phyloP scores from a whole-genome alignment of 2,329 filamentous ascomycete species.

The Chaetomiaceae sp. region DNA sequence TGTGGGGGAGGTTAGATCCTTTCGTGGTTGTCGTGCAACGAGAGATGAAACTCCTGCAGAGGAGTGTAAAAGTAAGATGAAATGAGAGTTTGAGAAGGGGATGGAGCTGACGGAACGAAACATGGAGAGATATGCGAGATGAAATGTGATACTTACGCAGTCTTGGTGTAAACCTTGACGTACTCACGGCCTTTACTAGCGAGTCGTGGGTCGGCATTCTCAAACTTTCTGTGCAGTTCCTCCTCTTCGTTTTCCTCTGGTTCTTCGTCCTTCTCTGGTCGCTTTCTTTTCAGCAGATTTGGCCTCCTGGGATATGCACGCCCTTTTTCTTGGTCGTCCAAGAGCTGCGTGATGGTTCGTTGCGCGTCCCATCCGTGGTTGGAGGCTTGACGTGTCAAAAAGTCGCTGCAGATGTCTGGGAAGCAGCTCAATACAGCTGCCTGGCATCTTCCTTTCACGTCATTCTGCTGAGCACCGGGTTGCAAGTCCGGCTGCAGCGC shows the following conservation, averaged over 20 bases:
- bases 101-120: not conserved
- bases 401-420: conserved; percentile 41
- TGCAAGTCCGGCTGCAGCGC: not conserved
- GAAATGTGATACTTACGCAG: conserved; percentile 13
- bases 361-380: conserved; percentile 30
- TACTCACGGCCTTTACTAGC: conserved; percentile 5
- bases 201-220: not conserved
- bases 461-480: not conserved
- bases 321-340: conserved; percentile 38
- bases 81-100: not conserved
- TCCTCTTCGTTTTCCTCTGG: conserved; percentile 16
- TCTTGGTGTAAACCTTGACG: conserved; percentile 17
- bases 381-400: conserved; percentile 30
- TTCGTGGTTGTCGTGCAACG: too few species aligned
- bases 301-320: conserved; percentile 33
- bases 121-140: not conserved
- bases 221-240: conserved; percentile 6
- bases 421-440: conserved; percentile 35
- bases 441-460: conserved; percentile 26
- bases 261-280: conserved; percentile 16
- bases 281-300: conserved; percentile 39
- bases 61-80: too few species aligned
- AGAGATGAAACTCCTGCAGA: too few species aligned
- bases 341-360: conserved; percentile 34
- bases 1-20: conserved; percentile 6